Percentiles rank a stretch among this genome's conserved stretches.
phyloP scores from a whole-genome alignment of 2,329 filamentous ascomycete genomes.

The Atkinsonella texensis region DNA sequence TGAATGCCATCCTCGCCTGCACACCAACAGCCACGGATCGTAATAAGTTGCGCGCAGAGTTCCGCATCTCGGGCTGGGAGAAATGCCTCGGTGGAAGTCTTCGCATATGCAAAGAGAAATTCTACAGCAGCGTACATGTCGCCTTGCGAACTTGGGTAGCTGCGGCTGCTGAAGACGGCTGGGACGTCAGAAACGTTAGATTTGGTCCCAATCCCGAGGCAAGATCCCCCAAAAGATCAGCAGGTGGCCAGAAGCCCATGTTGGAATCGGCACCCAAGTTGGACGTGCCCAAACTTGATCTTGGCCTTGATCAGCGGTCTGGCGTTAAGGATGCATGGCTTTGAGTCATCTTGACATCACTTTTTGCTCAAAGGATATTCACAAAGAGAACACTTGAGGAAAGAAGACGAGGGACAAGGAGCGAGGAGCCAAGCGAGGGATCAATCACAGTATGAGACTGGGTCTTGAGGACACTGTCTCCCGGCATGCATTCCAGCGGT shows the following conservation, averaged over 20 bases:
- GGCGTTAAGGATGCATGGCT: slow-evolving; percentile 21
- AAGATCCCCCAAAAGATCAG: slow-evolving; percentile 20
- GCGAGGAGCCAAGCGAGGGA: neutral
- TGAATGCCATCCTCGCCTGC: slow-evolving; percentile 82
- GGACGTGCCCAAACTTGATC: slow-evolving; percentile 46
- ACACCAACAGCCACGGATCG: slow-evolving; percentile 58
- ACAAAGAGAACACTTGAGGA: neutral
- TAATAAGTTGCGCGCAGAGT: slow-evolving; percentile 64
- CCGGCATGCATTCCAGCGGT: neutral
- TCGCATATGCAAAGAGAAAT: slow-evolving; percentile 92
- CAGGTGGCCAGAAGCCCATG: slow-evolving; percentile 30
- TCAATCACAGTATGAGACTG: neutral
- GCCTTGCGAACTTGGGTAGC: slow-evolving; percentile 82
- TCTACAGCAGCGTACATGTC: slow-evolving; percentile 86
- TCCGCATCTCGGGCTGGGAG: slow-evolving; percentile 81
- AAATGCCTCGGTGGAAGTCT: slow-evolving; percentile 75
- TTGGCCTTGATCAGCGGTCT: slow-evolving; percentile 26
- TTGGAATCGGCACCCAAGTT: slow-evolving; percentile 47
- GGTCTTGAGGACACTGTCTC: neutral
- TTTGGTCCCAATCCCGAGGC: slow-evolving; percentile 45
- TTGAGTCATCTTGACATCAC: slow-evolving; percentile 2
- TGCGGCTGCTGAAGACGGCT: slow-evolving; percentile 76
- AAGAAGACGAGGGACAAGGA: neutral
- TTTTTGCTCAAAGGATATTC: neutral
- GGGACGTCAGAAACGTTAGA: slow-evolving; percentile 71